Evolutionary conservation across 768 basidiomycete genomes (phyloP).

Genomic region (Mycena belliarum): DNA sequence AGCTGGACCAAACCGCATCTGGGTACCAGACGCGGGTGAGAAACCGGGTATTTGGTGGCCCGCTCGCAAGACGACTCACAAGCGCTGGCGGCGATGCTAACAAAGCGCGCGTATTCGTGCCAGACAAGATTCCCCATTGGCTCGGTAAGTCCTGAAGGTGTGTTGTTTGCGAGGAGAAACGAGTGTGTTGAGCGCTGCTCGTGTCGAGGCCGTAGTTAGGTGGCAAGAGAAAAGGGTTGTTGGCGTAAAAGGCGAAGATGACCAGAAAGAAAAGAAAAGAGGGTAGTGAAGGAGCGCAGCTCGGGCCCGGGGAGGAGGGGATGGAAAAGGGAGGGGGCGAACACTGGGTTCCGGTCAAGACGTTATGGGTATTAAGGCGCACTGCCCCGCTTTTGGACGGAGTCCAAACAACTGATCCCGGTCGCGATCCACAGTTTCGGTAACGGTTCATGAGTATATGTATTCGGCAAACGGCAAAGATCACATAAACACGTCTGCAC

Average conservation of each 20-base stretch:
- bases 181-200: constrained; percentile 28
- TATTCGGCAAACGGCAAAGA: no score
- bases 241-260: constrained; percentile 27
- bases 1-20: constrained; percentile 82
- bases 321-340: constrained; percentile 35
- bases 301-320: constrained; percentile 32
- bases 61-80: constrained; percentile 60
- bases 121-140: constrained; percentile 81
- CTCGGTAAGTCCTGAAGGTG: constrained; percentile 16
- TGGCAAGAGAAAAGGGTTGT: constrained; percentile 23
- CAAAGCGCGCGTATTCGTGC: constrained; percentile 73
- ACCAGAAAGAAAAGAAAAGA: constrained; percentile 26
- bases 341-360: constrained; percentile 27
- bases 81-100: constrained; percentile 66
- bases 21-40: constrained; percentile 12
- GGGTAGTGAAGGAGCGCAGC: constrained; percentile 39
- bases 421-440: background rate
- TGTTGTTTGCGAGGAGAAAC: constrained; percentile 14
- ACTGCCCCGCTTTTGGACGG: constrained; percentile 7
- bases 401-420: constrained; percentile 19
- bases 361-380: background rate
- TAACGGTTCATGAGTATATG: no score
- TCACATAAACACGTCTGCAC: background rate
- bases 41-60: background rate
- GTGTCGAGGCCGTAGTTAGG: constrained; percentile 8